Evolutionary conservation across 2,329 filamentous ascomycete genomes (phyloP).

Genomic region (Diaporthe citri): DNA sequence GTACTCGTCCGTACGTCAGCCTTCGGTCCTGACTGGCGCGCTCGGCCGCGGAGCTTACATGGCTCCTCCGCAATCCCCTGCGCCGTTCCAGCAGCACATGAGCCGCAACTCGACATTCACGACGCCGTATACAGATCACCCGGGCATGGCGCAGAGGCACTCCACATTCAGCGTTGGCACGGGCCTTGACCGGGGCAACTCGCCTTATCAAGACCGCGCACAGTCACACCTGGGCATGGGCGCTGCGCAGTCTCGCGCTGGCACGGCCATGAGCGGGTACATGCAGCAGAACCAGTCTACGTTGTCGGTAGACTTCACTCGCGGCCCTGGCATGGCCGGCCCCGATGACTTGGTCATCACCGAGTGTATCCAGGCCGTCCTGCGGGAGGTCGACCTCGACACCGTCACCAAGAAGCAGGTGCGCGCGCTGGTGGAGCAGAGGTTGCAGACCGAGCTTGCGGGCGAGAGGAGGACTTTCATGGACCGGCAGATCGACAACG

Average conservation of each 20-base stretch:
- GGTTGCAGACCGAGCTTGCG: constrained; percentile 87
- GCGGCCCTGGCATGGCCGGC: constrained; percentile 64
- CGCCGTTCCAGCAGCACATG: constrained; percentile 70
- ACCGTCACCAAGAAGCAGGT: constrained; percentile 99
- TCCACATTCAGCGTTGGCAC: constrained; percentile 77
- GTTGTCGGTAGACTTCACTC: constrained; percentile 72
- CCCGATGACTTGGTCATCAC: constrained; percentile 85
- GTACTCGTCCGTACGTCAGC: constrained; percentile 91
- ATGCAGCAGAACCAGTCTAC: constrained; percentile 61
- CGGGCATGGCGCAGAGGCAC: constrained; percentile 68
- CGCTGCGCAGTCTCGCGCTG: constrained; percentile 52
- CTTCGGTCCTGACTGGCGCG: constrained; percentile 89
- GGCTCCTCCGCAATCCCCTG: constrained; percentile 82
- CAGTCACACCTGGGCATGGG: constrained; percentile 65
- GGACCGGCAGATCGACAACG: constrained; percentile 91
- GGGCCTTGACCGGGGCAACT: constrained; percentile 61
- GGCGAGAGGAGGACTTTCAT: constrained; percentile 91
- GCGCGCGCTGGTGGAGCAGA: constrained; percentile 89
- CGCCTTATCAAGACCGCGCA: constrained; percentile 70
- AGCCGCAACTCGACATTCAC: constrained; percentile 59
- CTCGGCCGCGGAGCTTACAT: constrained; percentile 79
- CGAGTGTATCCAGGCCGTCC: constrained; percentile 84
- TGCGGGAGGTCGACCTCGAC: constrained; percentile 92
- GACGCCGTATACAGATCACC: constrained; percentile 62
- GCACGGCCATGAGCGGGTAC: constrained; percentile 61